phyloP scores from a whole-genome alignment of 2,329 filamentous ascomycete species.

The Uncinocarpus reesii region DNA sequence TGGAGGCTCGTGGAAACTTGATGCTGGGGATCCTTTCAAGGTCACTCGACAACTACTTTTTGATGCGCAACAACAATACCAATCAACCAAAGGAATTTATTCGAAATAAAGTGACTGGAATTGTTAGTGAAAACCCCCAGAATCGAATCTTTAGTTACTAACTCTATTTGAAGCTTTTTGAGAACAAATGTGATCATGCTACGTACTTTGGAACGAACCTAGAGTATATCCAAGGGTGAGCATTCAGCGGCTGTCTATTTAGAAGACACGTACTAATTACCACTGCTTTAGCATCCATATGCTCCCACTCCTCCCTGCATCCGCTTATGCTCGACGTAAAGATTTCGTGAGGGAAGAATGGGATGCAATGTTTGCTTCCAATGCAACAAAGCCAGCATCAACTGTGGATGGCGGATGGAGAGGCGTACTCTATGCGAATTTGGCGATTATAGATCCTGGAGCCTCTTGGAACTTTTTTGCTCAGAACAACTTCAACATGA shows the following conservation, averaged over 20 bases:
- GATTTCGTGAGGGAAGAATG: slow-evolving; percentile 75
- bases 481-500: slow-evolving; percentile 52
- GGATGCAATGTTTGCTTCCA: slow-evolving; percentile 63
- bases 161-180: slow-evolving; percentile 51
- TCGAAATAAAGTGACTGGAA: slow-evolving; percentile 60
- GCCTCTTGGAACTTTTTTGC: slow-evolving; percentile 67
- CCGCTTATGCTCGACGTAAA: slow-evolving; percentile 54
- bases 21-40: slow-evolving; percentile 72
- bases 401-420: slow-evolving; percentile 67
- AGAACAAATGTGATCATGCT: slow-evolving; percentile 89
- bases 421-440: slow-evolving; percentile 72
- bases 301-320: slow-evolving; percentile 62
- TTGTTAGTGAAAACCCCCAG: slow-evolving; percentile 30
- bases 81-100: slow-evolving; percentile 67
- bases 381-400: slow-evolving; percentile 47
- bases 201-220: slow-evolving; percentile 73
- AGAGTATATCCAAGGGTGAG: slow-evolving; percentile 56
- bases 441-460: slow-evolving; percentile 63
- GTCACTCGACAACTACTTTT: slow-evolving; percentile 68
- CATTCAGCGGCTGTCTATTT: slow-evolving; percentile 17
- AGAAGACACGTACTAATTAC: not conserved
- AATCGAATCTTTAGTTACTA: not conserved
- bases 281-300: slow-evolving; percentile 63
- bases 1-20: slow-evolving; percentile 74
- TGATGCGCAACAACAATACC: slow-evolving; percentile 60